phyloP scores from a whole-genome alignment of 805 yeast genomes.

The Metschnikowia anglica region DNA sequence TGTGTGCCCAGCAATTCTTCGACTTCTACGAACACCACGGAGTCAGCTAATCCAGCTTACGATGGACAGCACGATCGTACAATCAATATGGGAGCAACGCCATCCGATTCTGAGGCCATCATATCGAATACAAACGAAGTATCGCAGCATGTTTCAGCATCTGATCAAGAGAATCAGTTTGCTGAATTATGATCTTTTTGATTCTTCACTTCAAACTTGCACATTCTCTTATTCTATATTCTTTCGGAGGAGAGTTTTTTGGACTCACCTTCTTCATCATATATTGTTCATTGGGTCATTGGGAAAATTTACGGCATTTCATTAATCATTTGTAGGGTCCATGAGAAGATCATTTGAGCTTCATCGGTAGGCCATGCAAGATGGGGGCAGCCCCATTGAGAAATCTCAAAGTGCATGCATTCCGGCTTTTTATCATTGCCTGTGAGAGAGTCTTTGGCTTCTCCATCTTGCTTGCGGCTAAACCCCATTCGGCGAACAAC shows the following conservation, averaged over 20 bases:
- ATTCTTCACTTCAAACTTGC: background rate
- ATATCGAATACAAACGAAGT: slow-evolving; percentile 13
- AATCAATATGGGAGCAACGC: slow-evolving; percentile 15
- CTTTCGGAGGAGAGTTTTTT: background rate
- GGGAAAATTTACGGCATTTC: background rate
- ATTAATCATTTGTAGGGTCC: background rate
- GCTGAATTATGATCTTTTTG: slow-evolving; percentile 7
- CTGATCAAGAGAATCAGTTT: slow-evolving; percentile 16
- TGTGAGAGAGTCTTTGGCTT: slow-evolving; percentile 39
- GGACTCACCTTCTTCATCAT: background rate
- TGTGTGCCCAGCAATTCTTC: slow-evolving; percentile 56
- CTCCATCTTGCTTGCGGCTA: slow-evolving; percentile 29
- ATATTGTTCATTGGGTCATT: slow-evolving; percentile 1
- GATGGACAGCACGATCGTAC: slow-evolving; percentile 18
- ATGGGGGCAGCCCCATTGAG: slow-evolving; percentile 94
- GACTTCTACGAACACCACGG: slow-evolving; percentile 20
- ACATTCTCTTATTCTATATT: background rate
- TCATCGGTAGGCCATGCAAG: slow-evolving; percentile 79
- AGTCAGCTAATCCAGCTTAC: slow-evolving; percentile 10
- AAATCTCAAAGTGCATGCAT: slow-evolving; percentile 64
- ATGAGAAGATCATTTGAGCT: slow-evolving; percentile 1
- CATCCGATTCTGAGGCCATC: slow-evolving; percentile 19
- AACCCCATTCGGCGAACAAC: slow-evolving; percentile 66
- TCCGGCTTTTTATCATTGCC: slow-evolving; percentile 64
- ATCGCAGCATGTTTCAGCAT: slow-evolving; percentile 14